Evolutionary conservation across 108 stramenopile genomes (phyloP).

Genomic region (Fragilaria crotonensis): DNA sequence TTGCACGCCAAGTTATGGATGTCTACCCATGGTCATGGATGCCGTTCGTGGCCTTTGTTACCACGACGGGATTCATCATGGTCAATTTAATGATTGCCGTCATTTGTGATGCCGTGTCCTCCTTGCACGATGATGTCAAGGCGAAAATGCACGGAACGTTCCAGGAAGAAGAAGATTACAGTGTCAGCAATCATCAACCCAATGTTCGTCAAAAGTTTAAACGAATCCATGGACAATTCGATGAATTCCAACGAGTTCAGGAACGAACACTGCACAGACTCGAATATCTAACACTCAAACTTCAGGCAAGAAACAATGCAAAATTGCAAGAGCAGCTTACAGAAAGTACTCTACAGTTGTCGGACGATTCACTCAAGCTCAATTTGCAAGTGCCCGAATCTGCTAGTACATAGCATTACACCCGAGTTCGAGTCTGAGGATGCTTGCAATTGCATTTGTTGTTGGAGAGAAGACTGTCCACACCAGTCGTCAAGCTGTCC

Average conservation of each 20-base stretch:
- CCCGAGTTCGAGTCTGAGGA: not conserved
- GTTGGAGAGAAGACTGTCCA: not conserved
- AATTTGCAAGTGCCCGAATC: no score
- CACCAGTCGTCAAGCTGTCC: constrained; percentile 3
- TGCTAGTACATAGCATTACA: no score
- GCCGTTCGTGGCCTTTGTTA: constrained; percentile 52
- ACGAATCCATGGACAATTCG: not conserved
- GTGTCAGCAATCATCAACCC: not conserved
- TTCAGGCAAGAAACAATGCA: no score
- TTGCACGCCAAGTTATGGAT: constrained; percentile 25
- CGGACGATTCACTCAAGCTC: no score
- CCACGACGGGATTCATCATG: constrained; percentile 67
- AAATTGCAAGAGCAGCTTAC: no score
- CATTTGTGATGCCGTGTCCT: constrained; percentile 66
- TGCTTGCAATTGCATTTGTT: not conserved
- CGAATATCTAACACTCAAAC: not conserved
- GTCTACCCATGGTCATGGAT: constrained; percentile 55
- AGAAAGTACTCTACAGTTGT: no score
- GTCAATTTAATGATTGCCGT: constrained; percentile 79
- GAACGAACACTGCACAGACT: not conserved
- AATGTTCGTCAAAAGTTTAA: not conserved
- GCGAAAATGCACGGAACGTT: constrained; percentile 44
- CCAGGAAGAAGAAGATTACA: constrained; percentile 6
- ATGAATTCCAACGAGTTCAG: constrained; percentile 1
- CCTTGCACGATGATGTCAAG: constrained; percentile 36